Conservation (phyloP, 176 grass and related monocot genomes). For the Aegilops umbellulata region DNA sequence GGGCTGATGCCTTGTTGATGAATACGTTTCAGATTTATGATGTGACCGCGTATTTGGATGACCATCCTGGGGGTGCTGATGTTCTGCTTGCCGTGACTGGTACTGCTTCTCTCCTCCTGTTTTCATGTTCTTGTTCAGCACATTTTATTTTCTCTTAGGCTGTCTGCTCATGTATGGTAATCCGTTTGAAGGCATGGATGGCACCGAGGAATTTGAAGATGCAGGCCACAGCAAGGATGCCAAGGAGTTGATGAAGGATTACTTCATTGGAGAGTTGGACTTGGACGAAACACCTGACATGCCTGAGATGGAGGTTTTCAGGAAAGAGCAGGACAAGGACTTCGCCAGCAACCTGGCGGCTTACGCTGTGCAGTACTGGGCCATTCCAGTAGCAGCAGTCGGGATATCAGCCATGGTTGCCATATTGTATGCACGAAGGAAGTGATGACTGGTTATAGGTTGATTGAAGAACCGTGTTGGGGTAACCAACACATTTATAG, state of each 20-base stretch:
- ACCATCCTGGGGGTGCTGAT: constrained; percentile 89
- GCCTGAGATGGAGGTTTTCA: constrained; percentile 71
- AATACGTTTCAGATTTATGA: constrained; percentile 81
- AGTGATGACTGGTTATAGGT: constrained; percentile 31
- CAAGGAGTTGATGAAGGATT: constrained; percentile 73
- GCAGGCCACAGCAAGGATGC: constrained; percentile 71
- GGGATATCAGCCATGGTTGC: constrained; percentile 56
- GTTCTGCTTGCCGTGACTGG: constrained; percentile 56
- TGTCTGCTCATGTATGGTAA: constrained; percentile 10
- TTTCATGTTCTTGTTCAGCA: background rate
- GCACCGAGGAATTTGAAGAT: constrained; percentile 88
- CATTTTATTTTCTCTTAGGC: background rate
- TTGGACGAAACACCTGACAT: constrained; percentile 49
- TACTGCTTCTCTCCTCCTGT: constrained; percentile 20
- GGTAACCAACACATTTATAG: constrained; percentile 30
- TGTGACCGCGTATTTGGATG: constrained; percentile 87
- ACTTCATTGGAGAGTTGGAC: constrained; percentile 74
- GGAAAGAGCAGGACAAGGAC: constrained; percentile 46
- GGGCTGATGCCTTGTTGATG: background rate
- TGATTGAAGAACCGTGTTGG: background rate
- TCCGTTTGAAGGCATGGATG: constrained; percentile 73
- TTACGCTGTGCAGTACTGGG: constrained; percentile 34
- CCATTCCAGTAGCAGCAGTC: constrained; percentile 42
- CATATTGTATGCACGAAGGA: constrained; percentile 51
- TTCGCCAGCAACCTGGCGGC: constrained; percentile 41